Base-by-base conservation (phyloP, 2,329 filamentous ascomycete species). In the Exophiala sideris region DNA sequence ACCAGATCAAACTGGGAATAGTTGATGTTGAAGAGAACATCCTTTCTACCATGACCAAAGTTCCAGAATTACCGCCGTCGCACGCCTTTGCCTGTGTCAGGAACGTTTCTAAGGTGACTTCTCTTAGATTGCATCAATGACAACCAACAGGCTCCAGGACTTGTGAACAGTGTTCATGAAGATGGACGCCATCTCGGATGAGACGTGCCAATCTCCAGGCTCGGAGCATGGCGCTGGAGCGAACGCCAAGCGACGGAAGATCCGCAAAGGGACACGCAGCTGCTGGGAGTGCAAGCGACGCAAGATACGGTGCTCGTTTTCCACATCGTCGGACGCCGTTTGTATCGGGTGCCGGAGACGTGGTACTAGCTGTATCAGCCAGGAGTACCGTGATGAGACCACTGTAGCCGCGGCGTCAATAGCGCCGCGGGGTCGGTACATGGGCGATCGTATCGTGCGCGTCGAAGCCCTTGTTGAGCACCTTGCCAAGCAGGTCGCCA, bases 281-380 rank as follows among this genome's bases (percentile, higher is more conserved):
- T 83, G 80, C 64, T 82, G 79, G 79, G 79, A 82, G 59, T 83
- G 80, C 71, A 79, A 79, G 65, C 73, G 77, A 47, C 73, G 79
- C 20, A 83, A 83, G 67, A 71, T 77, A 4, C 70, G 73, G 2
- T 83, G 80, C 62, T 73, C 71, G 12, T 77, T 79, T 54, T 64
- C 68, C 9, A 62, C 69, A 3, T 63, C 70, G 3, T 60, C 67
- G 2, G 71, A 74, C 4, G 52, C 66, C 3, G 59, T 73, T 1
- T 82, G 80, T 53, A 65, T 73, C 29, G 72, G 70, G 2, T 83
- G 80, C 58, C 65, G 68, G 16, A 65, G 73, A 5, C 73, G 79
- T 0, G 69, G 72, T 1, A 68, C 70, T 0, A 58, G 60, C 36
- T 67, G 65, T 45, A 42, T 62, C 33, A 61, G 64, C 24, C 65